Base-by-base conservation (phyloP, 805 yeast species). In the Dipodascopsis tothii region DNA sequence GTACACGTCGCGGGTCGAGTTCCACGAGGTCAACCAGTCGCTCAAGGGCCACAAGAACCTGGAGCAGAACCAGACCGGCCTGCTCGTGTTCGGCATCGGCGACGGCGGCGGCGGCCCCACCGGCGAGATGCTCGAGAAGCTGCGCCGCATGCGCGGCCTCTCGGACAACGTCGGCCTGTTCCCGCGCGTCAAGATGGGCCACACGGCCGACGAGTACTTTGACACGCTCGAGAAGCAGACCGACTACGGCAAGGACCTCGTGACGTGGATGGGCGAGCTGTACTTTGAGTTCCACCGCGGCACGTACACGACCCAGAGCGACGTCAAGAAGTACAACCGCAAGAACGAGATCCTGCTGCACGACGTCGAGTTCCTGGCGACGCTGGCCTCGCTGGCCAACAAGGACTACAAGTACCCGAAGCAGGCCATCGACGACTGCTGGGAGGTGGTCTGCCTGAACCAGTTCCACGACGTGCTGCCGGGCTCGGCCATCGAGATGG, bases 31-130 rank as follows among this genome's bases (percentile, higher is more conserved):
- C 23, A 73, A 77, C 45, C 73, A 96, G 55, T 81, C 94, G 1
- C 73, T 80, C 43, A 66, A 69, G 21, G 90, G 86, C 58, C 94
- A 92, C 66, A 84, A 88, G 66, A 85, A 88, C 57, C 67, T 84
- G 52, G 80, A 86, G 45, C 77, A 79, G 49, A 87, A 80, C 43
- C 90, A 84, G 47, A 78, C 84, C 6, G 90, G 95, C 0, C 68
- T 90, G 55, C 67, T 92, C 59, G 68, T 87, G 35, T 92, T 76
- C 56, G 98, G 98, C 33, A 80, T 83, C 56, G 98, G 98, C 57
- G 98, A 90, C 61, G 98, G 98, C 56, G 98, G 98, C 50, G 98
- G 98, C 52, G 98, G 98, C 5, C 97, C 98, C 37, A 80, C 85
- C 3, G 83, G 84, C 33, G 95, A 84, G 58, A 88, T 87, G 95